Evolutionary conservation across 768 basidiomycete genomes (phyloP).

Genomic region (Boletus vermiculosoides): DNA sequence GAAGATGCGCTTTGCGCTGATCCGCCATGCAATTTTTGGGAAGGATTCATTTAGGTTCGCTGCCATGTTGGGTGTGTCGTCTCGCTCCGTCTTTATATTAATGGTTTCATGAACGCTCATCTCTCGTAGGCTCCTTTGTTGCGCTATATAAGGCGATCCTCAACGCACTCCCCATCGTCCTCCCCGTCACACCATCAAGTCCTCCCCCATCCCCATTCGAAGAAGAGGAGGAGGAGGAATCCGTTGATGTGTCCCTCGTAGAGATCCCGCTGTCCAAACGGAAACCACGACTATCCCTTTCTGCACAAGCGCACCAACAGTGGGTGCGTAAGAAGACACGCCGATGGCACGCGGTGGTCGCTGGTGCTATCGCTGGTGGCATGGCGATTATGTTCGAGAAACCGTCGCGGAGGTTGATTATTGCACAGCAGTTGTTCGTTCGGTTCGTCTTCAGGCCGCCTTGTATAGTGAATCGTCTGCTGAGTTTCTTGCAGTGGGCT

Average conservation of each 20-base stretch:
- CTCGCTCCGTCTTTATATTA: not conserved
- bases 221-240: slow-evolving; percentile 29
- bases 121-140: slow-evolving; percentile 64
- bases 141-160: slow-evolving; percentile 76
- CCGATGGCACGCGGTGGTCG: slow-evolving; percentile 77
- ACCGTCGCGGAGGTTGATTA: slow-evolving; percentile 55
- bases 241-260: slow-evolving; percentile 4
- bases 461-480: not conserved
- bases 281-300: slow-evolving; percentile 56
- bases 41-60: slow-evolving; percentile 81
- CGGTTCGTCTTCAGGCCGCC: slow-evolving; percentile 39
- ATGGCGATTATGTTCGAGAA: slow-evolving; percentile 79
- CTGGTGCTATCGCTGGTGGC: slow-evolving; percentile 73
- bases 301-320: slow-evolving; percentile 59
- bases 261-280: slow-evolving; percentile 30
- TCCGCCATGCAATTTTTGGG: slow-evolving; percentile 84
- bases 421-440: slow-evolving; percentile 89
- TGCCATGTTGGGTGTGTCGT: slow-evolving; percentile 70
- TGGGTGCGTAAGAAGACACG: slow-evolving; percentile 66
- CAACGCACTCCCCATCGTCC: slow-evolving; percentile 71
- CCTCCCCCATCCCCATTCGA: slow-evolving; percentile 30
- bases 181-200: slow-evolving; percentile 41
- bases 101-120: not conserved
- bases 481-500: slow-evolving; percentile 57
- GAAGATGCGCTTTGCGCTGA: slow-evolving; percentile 57